Percentiles rank a stretch among this genome's conserved stretches.
Evolutionary conservation across 495 filamentous ascomycete genomes (phyloP).

Genomic region (Aspergillus saccharolyticus): DNA sequence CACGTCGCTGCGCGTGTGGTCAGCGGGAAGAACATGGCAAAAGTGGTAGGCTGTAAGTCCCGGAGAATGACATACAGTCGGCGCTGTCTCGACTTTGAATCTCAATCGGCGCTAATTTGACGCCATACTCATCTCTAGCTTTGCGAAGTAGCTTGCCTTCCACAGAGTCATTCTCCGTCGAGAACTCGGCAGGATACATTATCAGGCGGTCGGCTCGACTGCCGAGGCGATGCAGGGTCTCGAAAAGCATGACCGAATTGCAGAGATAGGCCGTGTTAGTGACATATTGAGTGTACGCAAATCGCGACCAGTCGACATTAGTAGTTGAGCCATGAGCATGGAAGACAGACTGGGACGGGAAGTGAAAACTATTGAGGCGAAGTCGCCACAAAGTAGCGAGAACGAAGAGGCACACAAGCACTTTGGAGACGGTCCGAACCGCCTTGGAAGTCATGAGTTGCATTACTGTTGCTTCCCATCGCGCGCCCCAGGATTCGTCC

Average conservation of each 20-base stretch:
- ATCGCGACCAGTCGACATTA: slow-evolving; percentile 44
- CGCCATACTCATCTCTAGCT: slow-evolving; percentile 52
- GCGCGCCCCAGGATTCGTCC: too few species aligned
- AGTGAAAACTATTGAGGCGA: too few species aligned
- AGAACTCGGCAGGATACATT: slow-evolving; percentile 50
- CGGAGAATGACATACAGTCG: too few species aligned
- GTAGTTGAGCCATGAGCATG: too few species aligned
- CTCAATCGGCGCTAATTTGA: slow-evolving; percentile 49
- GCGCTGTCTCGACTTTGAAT: slow-evolving; percentile 27
- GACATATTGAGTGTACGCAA: slow-evolving; percentile 61
- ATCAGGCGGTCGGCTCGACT: slow-evolving; percentile 56
- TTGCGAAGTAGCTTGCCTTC: slow-evolving; percentile 47
- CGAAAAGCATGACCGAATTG: slow-evolving; percentile 64
- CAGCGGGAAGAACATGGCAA: not conserved
- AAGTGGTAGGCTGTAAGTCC: too few species aligned
- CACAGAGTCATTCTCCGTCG: slow-evolving; percentile 22
- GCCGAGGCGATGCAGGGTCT: slow-evolving; percentile 46
- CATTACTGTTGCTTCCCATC: too few species aligned
- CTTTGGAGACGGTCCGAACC: too few species aligned
- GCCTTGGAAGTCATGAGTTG: too few species aligned
- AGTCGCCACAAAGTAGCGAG: too few species aligned
- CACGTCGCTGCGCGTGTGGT: slow-evolving; percentile 35
- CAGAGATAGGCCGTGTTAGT: slow-evolving; percentile 57
- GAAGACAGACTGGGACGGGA: too few species aligned
- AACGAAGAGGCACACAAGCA: too few species aligned